Conservation (phyloP, 768 basidiomycete species). For the Psilocybe cyanescens region DNA sequence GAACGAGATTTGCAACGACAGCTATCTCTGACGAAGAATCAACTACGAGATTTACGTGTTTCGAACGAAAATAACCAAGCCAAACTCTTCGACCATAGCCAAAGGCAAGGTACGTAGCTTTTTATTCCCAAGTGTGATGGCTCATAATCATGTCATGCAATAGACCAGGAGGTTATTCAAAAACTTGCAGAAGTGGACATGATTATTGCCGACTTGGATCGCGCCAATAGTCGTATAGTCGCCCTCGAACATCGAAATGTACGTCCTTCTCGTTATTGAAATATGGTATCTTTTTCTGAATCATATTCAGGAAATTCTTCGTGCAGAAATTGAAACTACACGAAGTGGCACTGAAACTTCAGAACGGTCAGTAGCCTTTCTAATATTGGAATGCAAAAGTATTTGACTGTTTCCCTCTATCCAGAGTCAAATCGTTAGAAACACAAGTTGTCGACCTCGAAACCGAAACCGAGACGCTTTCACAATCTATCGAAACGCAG, state of each 20-base stretch:
- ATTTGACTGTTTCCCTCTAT: conserved; percentile 2
- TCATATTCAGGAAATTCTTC: conserved; percentile 76
- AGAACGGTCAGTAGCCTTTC: conserved; percentile 56
- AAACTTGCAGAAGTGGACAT: conserved; percentile 94
- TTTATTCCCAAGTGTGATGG: not conserved
- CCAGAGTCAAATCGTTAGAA: conserved; percentile 75
- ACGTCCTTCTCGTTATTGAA: conserved; percentile 22
- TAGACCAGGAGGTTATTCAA: conserved; percentile 91
- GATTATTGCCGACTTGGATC: conserved; percentile 91
- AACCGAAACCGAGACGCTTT: conserved; percentile 70
- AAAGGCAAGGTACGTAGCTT: conserved; percentile 72
- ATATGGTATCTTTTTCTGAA: not conserved
- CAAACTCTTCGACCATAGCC: conserved; percentile 87
- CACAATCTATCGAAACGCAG: conserved; percentile 67
- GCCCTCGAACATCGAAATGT: conserved; percentile 94
- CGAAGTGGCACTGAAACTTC: conserved; percentile 77
- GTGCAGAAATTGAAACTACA: conserved; percentile 92
- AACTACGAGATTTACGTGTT: conserved; percentile 86
- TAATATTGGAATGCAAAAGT: not conserved
- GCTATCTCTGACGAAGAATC: conserved; percentile 82
- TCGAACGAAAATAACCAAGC: conserved; percentile 95
- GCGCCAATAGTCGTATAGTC: conserved; percentile 93
- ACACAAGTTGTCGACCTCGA: conserved; percentile 77
- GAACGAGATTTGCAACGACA: conserved; percentile 96
- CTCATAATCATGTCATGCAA: not conserved